These are phyloP conservation scores for Akebia trifoliata DNA, from an alignment of 164 flowering plant genomes.

Conservation along the genomic window DNA sequence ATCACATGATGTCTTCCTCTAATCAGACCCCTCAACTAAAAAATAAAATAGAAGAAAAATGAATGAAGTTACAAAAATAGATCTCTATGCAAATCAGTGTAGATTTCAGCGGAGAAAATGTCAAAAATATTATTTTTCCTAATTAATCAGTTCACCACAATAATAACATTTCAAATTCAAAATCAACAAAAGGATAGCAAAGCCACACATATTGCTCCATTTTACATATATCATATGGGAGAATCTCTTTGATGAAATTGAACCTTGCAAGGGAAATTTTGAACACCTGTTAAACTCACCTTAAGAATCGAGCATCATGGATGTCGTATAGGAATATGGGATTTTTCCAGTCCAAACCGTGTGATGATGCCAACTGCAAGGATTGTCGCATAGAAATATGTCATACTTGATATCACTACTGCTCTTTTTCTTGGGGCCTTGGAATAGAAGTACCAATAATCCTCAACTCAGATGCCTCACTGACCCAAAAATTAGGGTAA, in stretches of 20 bases:
- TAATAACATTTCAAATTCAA: not conserved
- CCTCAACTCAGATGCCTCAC: too few relatives aligned
- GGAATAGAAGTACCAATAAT: slow-evolving; percentile 11
- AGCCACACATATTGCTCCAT: not conserved
- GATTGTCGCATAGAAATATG: slow-evolving; percentile 61
- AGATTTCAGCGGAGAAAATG: not conserved
- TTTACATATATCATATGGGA: not conserved
- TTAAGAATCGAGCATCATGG: too few relatives aligned
- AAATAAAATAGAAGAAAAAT: not conserved
- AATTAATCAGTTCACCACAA: not conserved
- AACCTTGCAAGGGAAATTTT: too few relatives aligned
- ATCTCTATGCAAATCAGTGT: not conserved
- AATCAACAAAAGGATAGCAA: not conserved
- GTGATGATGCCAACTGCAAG: slow-evolving; percentile 67
- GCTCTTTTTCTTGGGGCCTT: slow-evolving; percentile 45
- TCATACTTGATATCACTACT: slow-evolving; percentile 62
- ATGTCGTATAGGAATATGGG: slow-evolving; percentile 53
- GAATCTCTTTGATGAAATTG: not conserved
- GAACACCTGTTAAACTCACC: too few relatives aligned
- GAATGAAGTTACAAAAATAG: not conserved
- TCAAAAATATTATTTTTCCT: not conserved
- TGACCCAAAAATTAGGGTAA: too few relatives aligned
- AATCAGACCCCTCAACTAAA: not conserved
- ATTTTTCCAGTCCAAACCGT: slow-evolving; percentile 64
- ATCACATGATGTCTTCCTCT: not conserved